Percentiles rank a stretch among this genome's conserved stretches.
Evolutionary conservation across 2,329 filamentous ascomycete genomes (phyloP).

Genomic region (Emergomyces pasteurianus): DNA sequence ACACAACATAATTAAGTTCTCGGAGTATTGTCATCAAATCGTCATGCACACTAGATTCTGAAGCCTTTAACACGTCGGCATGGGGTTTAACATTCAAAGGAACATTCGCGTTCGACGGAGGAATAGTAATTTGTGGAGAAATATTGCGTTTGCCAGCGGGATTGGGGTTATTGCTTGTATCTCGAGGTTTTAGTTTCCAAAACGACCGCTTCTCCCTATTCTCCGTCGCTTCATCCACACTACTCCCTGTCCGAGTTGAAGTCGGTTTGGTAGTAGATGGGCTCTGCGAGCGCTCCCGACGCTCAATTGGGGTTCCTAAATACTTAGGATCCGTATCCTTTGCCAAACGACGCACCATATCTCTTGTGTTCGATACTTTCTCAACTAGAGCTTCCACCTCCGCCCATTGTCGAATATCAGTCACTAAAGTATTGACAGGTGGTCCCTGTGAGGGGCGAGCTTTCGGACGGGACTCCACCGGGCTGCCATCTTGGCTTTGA

Average conservation of each 20-base stretch:
- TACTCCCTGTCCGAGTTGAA: slow-evolving; percentile 18
- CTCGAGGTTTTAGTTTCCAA: slow-evolving; percentile 80
- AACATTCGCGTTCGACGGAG: slow-evolving; percentile 26
- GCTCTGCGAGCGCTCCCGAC: slow-evolving; percentile 24
- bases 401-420: slow-evolving; percentile 75
- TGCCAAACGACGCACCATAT: slow-evolving; percentile 75
- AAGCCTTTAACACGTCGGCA: neutral
- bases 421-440: slow-evolving; percentile 21
- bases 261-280: slow-evolving; percentile 11
- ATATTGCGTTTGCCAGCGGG: slow-evolving; percentile 36
- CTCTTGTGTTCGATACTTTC: slow-evolving; percentile 73
- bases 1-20: slow-evolving; percentile 72
- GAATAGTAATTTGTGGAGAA: slow-evolving; percentile 43
- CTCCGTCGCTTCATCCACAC: slow-evolving; percentile 22
- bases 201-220: slow-evolving; percentile 57
- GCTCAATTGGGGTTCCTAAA: slow-evolving; percentile 13
- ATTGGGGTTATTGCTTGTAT: slow-evolving; percentile 27
- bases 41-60: slow-evolving; percentile 51
- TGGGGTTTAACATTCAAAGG: slow-evolving; percentile 19
- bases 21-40: slow-evolving; percentile 72
- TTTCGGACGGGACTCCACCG: slow-evolving; percentile 18
- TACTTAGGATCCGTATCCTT: slow-evolving; percentile 67
- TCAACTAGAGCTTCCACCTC: slow-evolving; percentile 77
- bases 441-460: slow-evolving; percentile 20
- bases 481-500: slow-evolving; percentile 31